Evolutionary conservation across 768 basidiomycete species (phyloP).

Genomic region (Lactarius evosmus): DNA sequence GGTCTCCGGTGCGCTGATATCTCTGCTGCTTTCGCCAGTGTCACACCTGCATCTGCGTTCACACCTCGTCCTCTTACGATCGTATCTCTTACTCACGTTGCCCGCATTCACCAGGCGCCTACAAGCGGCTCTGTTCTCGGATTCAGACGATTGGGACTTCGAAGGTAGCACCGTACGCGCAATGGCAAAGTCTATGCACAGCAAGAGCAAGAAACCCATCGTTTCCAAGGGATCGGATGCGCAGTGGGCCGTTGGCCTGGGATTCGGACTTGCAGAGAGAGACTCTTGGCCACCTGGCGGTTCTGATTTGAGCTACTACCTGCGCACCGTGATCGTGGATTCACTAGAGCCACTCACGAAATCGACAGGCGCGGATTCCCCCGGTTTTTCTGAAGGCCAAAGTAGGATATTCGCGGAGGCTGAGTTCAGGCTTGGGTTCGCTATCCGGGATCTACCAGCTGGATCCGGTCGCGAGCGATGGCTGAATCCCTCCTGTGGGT

Average conservation of each 20-base stretch:
- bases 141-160: constrained; percentile 47
- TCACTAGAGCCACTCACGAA: constrained; percentile 47
- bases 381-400: constrained; percentile 5
- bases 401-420: constrained; percentile 50
- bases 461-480: constrained; percentile 69
- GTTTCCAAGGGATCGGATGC: constrained; percentile 1
- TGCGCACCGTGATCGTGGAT: constrained; percentile 83
- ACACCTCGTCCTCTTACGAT: constrained; percentile 66
- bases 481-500: constrained; percentile 78
- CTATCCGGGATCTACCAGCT: constrained; percentile 67
- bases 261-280: constrained; percentile 65
- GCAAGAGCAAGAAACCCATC: not conserved
- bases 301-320: constrained; percentile 75
- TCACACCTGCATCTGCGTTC: constrained; percentile 65
- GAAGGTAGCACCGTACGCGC: constrained; percentile 25
- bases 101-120: constrained; percentile 72
- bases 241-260: constrained; percentile 69
- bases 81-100: constrained; percentile 70
- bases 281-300: constrained; percentile 87
- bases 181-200: constrained; percentile 23
- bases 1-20: constrained; percentile 65
- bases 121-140: constrained; percentile 71
- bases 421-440: constrained; percentile 77
- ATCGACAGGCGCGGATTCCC: constrained; percentile 8
- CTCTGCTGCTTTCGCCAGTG: constrained; percentile 58